Conservation (phyloP, 257 asterid genomes). For the Gardenia jasminoides region DNA sequence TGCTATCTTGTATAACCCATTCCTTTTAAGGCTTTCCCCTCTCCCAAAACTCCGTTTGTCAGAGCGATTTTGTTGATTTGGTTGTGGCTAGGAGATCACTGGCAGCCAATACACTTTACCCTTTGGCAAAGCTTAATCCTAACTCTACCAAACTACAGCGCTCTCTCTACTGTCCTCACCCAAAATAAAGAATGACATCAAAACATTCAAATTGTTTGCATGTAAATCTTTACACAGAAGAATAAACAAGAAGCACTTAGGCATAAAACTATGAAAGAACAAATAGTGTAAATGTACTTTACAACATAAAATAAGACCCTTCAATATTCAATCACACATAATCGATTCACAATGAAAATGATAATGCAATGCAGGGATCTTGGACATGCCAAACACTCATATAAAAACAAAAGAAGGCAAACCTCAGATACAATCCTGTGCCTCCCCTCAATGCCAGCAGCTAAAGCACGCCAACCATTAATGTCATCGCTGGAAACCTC, state of each 20-base stretch:
- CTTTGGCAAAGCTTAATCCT: not conserved
- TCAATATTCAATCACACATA: not conserved
- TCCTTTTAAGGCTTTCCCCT: not conserved
- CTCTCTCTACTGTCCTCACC: not conserved
- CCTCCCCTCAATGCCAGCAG: constrained; percentile 63
- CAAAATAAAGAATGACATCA: not conserved
- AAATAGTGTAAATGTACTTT: not conserved
- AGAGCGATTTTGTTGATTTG: not conserved
- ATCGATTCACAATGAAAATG: not conserved
- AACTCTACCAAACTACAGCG: not conserved
- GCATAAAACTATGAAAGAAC: not conserved
- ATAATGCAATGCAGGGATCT: not conserved
- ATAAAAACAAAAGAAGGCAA: constrained; percentile 15
- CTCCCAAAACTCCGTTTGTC: not conserved
- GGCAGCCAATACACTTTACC: not conserved
- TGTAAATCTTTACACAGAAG: not conserved
- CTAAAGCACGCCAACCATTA: constrained; percentile 56
- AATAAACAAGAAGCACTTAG: not conserved
- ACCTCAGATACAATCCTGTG: constrained; percentile 59
- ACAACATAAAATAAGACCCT: not conserved
- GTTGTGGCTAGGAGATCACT: not conserved
- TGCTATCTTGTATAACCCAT: not conserved
- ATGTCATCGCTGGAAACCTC: constrained; percentile 46
- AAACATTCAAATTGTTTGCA: not conserved
- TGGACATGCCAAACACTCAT: constrained; percentile 9